These are phyloP conservation scores for Novymonas esmeraldas DNA, from an alignment of 208 protist genomes.

Conservation along the genomic window DNA sequence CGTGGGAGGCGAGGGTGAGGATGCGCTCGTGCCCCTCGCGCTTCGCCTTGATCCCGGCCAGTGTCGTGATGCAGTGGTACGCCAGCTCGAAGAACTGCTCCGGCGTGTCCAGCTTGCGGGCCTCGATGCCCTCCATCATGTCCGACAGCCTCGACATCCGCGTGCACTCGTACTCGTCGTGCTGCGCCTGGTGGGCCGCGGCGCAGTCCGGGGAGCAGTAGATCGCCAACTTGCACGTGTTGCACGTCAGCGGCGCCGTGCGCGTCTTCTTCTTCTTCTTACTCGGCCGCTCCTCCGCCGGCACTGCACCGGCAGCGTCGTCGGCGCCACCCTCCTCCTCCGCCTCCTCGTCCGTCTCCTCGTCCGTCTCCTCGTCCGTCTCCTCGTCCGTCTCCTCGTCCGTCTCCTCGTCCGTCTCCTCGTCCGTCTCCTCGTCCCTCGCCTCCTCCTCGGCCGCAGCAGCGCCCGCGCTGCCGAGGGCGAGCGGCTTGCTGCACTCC, in stretches of 20 bases:
- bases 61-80: conserved; percentile 76
- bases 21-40: conserved; percentile 48
- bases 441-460: not conserved
- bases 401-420: not conserved
- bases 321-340: not conserved
- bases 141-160: conserved; percentile 50
- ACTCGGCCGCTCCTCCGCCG: not conserved
- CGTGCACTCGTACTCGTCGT: conserved; percentile 72
- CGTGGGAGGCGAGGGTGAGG: conserved; percentile 56
- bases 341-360: conserved; percentile 4
- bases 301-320: not conserved
- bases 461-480: not conserved
- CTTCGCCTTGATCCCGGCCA: conserved; percentile 40
- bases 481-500: conserved; percentile 41
- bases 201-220: conserved; percentile 73
- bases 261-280: not conserved
- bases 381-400: not conserved
- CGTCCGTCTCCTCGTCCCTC: not conserved
- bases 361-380: no score
- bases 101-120: conserved; percentile 41
- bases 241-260: conserved; percentile 20
- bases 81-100: conserved; percentile 74
- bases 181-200: conserved; percentile 41
- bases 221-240: conserved; percentile 41
- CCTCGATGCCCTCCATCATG: conserved; percentile 45